These are phyloP conservation scores for Salvia splendens DNA, from an alignment of 257 asterid genomes.

Conservation along the genomic window DNA sequence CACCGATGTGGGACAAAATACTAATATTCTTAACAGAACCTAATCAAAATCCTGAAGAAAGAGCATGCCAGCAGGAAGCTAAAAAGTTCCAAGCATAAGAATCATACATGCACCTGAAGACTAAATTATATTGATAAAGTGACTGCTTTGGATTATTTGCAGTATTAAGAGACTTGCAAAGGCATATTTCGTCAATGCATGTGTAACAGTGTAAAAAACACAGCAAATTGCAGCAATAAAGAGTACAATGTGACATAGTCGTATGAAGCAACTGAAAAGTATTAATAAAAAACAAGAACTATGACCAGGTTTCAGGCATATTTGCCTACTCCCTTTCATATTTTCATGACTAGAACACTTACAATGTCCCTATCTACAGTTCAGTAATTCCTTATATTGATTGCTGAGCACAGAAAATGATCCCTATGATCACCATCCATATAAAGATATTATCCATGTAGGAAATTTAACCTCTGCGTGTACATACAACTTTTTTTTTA, in stretches of 20 bases:
- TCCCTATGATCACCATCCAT: not conserved
- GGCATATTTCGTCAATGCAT: not conserved
- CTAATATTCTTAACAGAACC: too few relatives aligned
- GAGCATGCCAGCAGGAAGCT: constrained; percentile 24
- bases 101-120: constrained; percentile 8
- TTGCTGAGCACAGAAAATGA: not conserved
- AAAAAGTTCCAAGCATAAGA: constrained; percentile 16
- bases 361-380: not conserved
- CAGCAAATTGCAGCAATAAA: not conserved
- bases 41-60: constrained; percentile 29
- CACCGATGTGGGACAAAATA: too few relatives aligned
- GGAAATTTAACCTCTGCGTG: not conserved
- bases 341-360: not conserved
- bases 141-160: not conserved
- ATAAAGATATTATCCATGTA: not conserved
- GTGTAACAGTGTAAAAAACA: not conserved
- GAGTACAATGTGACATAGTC: not conserved
- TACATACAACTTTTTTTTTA: not conserved
- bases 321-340: not conserved
- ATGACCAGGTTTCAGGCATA: not conserved
- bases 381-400: constrained; percentile 6
- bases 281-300: not conserved
- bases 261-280: constrained; percentile 4
- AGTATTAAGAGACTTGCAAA: constrained; percentile 5
- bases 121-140: constrained; percentile 3